These are phyloP conservation scores for Penicillium canescens DNA, from an alignment of 495 filamentous ascomycete species.

Conservation along the genomic window DNA sequence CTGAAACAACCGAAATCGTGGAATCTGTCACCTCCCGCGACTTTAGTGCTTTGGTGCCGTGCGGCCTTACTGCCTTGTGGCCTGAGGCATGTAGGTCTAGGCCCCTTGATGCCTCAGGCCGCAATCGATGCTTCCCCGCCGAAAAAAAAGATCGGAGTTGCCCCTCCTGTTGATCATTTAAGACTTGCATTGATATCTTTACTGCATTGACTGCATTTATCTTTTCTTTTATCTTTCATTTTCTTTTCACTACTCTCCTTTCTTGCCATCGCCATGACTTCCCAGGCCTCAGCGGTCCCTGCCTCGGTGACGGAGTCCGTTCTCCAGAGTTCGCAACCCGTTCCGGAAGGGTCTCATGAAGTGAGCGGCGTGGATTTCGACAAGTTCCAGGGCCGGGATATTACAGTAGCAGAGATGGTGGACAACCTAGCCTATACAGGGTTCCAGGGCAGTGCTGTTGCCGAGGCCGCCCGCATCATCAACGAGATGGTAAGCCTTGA, in stretches of 20 bases:
- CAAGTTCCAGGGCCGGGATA: constrained; percentile 64
- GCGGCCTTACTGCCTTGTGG: background rate
- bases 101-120: background rate
- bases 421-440: constrained; percentile 83
- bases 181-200: background rate
- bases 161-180: background rate
- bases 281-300: constrained; percentile 47
- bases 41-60: no score
- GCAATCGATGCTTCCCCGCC: background rate
- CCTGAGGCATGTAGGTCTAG: background rate
- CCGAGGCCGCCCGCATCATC: constrained; percentile 82
- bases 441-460: constrained; percentile 86
- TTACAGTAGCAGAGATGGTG: constrained; percentile 83
- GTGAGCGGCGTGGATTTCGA: constrained; percentile 93
- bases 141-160: constrained; percentile 3
- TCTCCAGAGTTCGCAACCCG: constrained; percentile 80
- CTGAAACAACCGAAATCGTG: no score
- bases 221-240: background rate
- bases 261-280: constrained; percentile 13
- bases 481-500: constrained; percentile 79
- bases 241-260: background rate
- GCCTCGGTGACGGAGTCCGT: constrained; percentile 77
- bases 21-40: no score
- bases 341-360: constrained; percentile 69
- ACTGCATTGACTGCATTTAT: background rate